Evolutionary conservation across 2,329 filamentous ascomycete species (phyloP).

Genomic region (Fusarium humuli): DNA sequence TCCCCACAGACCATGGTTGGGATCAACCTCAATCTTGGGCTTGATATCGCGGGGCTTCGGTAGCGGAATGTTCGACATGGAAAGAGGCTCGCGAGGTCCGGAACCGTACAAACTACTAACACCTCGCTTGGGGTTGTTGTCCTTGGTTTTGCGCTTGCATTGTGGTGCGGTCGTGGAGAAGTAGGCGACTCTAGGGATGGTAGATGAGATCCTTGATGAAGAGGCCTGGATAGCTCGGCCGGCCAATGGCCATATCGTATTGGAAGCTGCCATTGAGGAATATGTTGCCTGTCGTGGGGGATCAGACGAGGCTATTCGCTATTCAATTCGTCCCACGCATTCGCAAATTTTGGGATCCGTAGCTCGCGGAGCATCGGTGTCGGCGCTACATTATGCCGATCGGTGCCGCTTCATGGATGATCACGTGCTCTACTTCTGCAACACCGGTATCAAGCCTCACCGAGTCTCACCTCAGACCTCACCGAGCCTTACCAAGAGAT

Average conservation of each 20-base stretch:
- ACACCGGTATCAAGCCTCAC: conserved; percentile 4
- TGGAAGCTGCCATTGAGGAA: conserved; percentile 48
- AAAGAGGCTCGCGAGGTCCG: conserved; percentile 79
- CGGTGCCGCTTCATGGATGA: rapidly evolving
- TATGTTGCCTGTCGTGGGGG: conserved; percentile 29
- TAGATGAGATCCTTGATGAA: conserved; percentile 19
- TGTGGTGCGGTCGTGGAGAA: conserved; percentile 68
- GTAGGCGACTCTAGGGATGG: conserved; percentile 36
- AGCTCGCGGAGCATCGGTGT: conserved; percentile 15
- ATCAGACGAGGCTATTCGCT: conserved; percentile 39
- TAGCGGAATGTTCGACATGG: conserved; percentile 76
- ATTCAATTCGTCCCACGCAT: conserved; percentile 29
- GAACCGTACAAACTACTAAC: conserved; percentile 84
- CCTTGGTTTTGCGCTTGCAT: conserved; percentile 66
- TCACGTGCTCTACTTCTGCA: conserved; percentile 15
- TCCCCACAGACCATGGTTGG: conserved; percentile 88
- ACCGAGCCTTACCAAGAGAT: conserved; percentile 39
- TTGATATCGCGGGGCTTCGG: conserved; percentile 75
- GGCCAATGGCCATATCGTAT: conserved; percentile 45
- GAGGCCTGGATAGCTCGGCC: conserved; percentile 42
- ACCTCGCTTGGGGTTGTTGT: conserved; percentile 83
- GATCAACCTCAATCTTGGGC: conserved; percentile 69
- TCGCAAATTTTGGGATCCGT: conserved; percentile 42
- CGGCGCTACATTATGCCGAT: conserved; percentile 33
- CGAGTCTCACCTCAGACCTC: conserved; percentile 22